These are phyloP conservation scores for Lepidium sativum DNA, from an alignment of 345 rosid genomes.

Conservation along the genomic window DNA sequence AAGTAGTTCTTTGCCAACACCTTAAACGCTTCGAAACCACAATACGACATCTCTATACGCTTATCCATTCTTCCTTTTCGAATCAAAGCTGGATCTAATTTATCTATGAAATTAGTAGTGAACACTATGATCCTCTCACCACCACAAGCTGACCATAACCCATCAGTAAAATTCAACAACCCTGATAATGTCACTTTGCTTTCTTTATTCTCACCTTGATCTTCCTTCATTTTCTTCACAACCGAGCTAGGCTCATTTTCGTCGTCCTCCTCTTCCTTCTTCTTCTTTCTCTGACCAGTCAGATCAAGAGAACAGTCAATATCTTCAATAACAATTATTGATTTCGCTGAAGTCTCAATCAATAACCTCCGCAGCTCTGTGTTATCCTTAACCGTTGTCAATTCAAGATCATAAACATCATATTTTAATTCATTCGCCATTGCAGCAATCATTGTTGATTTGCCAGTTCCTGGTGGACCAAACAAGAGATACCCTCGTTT, in stretches of 20 bases:
- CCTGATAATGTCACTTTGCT: conserved; percentile 42
- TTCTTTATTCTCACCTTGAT: conserved; percentile 6
- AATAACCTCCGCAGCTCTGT: conserved; percentile 46
- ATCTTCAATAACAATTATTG: conserved; percentile 58
- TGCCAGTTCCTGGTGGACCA: conserved; percentile 72
- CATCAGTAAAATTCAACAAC: conserved; percentile 36
- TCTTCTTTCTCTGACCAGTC: conserved; percentile 36
- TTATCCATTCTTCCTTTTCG: conserved; percentile 46
- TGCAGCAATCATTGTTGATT: conserved; percentile 59
- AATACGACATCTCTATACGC: conserved; percentile 35
- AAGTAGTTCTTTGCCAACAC: conserved; percentile 36
- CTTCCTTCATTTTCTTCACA: not conserved
- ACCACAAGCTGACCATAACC: conserved; percentile 41
- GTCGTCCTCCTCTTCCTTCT: conserved; percentile 1
- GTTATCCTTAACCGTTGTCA: conserved; percentile 46
- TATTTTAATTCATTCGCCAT: conserved; percentile 54
- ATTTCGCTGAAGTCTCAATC: conserved; percentile 38
- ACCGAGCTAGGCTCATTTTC: not conserved
- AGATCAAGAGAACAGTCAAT: conserved; percentile 57
- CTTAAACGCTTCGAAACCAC: conserved; percentile 36
- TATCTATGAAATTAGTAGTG: conserved; percentile 38
- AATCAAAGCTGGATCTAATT: conserved; percentile 35
- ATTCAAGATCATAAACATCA: conserved; percentile 63
- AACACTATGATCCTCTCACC: conserved; percentile 43
- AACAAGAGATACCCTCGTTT: conserved; percentile 64